phyloP scores from a whole-genome alignment of 495 filamentous ascomycete genomes.

The Parmelia sp. region DNA sequence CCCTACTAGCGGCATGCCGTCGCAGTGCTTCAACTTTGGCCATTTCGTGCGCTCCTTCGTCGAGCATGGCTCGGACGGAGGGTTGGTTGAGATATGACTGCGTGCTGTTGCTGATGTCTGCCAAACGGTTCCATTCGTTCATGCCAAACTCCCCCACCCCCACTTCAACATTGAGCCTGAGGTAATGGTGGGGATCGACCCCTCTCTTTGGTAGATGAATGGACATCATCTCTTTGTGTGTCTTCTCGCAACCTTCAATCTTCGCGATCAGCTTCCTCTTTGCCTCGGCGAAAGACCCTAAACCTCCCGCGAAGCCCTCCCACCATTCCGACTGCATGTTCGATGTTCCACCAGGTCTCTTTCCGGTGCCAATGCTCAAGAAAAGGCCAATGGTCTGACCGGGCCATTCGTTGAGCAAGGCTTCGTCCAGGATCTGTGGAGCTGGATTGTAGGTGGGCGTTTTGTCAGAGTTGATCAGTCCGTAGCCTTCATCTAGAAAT shows the following conservation, averaged over 20 bases:
- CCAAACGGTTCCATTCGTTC: conserved; percentile 93
- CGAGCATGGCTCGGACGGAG: conserved; percentile 67
- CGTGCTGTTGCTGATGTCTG: conserved; percentile 89
- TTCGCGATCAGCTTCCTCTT: conserved; percentile 74
- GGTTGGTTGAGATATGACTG: conserved; percentile 69
- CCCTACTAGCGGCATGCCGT: conserved; percentile 19
- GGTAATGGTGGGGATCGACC: conserved; percentile 87
- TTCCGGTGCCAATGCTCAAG: conserved; percentile 86
- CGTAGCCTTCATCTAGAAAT: conserved; percentile 88
- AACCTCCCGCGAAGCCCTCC: conserved; percentile 75
- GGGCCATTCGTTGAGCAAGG: conserved; percentile 87
- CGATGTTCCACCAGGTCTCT: conserved; percentile 67
- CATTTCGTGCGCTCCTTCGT: conserved; percentile 71
- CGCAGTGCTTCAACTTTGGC: conserved; percentile 73
- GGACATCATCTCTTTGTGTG: conserved; percentile 73
- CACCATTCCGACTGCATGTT: conserved; percentile 72
- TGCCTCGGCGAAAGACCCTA: conserved; percentile 84
- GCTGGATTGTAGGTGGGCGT: conserved; percentile 74
- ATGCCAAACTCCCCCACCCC: conserved; percentile 97
- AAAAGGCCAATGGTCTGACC: conserved; percentile 85
- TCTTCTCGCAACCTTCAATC: conserved; percentile 91
- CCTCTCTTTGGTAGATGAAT: conserved; percentile 70
- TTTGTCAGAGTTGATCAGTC: conserved; percentile 32
- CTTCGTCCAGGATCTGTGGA: conserved; percentile 80
- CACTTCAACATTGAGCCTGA: conserved; percentile 93